phyloP scores from a whole-genome alignment of 2,329 filamentous ascomycete species.

The Dendrostoma leiphaemia region DNA sequence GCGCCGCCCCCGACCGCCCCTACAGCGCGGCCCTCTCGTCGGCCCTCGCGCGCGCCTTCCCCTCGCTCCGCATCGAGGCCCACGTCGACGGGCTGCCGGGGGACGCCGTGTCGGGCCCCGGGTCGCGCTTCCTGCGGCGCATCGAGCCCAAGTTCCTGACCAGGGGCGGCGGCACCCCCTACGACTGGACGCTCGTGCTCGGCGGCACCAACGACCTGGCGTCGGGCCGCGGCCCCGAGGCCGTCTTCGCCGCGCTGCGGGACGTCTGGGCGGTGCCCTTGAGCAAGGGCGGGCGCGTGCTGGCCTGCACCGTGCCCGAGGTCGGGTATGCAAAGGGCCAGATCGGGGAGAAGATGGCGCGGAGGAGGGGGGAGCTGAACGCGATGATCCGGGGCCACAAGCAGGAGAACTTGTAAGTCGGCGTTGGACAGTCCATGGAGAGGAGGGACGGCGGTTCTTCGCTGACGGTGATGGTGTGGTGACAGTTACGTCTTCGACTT shows the following conservation, averaged over 20 bases:
- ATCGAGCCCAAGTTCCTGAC: conserved; percentile 26
- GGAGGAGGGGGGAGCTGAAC: conserved; percentile 46
- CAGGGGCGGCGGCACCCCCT: conserved; percentile 25
- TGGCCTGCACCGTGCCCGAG: conserved; percentile 59
- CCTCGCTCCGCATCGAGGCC: conserved; percentile 27
- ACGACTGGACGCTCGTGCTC: conserved; percentile 57
- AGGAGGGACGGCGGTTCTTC: no score
- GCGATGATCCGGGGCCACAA: conserved; percentile 43
- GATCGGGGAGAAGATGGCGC: conserved; percentile 24
- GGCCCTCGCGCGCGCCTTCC: conserved; percentile 45
- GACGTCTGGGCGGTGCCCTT: conserved; percentile 47
- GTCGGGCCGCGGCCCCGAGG: conserved; percentile 30
- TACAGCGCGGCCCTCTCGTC: conserved; percentile 50
- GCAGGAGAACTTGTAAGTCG: conserved; percentile 51
- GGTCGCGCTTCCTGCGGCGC: conserved; percentile 22
- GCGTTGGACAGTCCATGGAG: no score
- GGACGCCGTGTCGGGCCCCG: conserved; percentile 42
- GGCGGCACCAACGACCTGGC: conserved; percentile 63
- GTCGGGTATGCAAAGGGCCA: conserved; percentile 27
- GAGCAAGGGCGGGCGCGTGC: conserved; percentile 45
- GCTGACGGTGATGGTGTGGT: not conserved
- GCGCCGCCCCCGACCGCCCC: conserved; percentile 35
- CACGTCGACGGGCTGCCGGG: conserved; percentile 49
- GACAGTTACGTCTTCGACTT: conserved; percentile 57
- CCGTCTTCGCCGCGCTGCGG: conserved; percentile 44